phyloP scores from a whole-genome alignment of 208 protist species.

The Trypanosoma mega region DNA sequence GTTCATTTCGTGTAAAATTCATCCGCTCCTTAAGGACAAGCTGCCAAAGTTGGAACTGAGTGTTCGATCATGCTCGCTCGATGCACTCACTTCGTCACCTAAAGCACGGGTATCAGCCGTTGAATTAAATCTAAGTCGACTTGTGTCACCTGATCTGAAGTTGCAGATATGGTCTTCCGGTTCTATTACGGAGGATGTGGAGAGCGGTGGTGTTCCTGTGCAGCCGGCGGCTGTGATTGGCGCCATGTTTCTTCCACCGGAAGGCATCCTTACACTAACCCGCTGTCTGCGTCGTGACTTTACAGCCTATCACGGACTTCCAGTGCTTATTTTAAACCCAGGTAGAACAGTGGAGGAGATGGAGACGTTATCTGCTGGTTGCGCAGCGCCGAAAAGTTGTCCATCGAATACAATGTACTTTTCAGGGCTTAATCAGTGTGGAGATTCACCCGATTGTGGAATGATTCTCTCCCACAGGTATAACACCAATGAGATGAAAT shows the following conservation, averaged over 20 bases:
- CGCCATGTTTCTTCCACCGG: constrained; percentile 39
- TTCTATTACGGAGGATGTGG: constrained; percentile 28
- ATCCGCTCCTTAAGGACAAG: neutral
- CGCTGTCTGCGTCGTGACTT: neutral
- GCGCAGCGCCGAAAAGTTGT: constrained; percentile 28
- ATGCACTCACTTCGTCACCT: too few relatives aligned
- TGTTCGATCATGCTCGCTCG: neutral
- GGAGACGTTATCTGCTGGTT: constrained; percentile 1
- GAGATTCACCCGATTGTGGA: constrained; percentile 25
- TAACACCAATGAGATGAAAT: constrained; percentile 40
- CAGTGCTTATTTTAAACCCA: constrained; percentile 8
- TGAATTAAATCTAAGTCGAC: neutral
- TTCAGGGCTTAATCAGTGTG: constrained; percentile 52
- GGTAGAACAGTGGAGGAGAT: neutral
- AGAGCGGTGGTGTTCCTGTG: neutral
- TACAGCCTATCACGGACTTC: neutral
- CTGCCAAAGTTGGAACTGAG: neutral
- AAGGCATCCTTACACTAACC: constrained; percentile 40
- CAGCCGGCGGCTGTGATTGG: constrained; percentile 51
- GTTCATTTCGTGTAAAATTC: constrained; percentile 2
- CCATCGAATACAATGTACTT: constrained; percentile 29
- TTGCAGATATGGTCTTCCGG: constrained; percentile 54
- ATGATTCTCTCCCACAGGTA: constrained; percentile 38
- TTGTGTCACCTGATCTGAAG: constrained; percentile 8
- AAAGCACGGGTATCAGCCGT: neutral